These are phyloP conservation scores for Annulohypoxylon moriforme DNA, from an alignment of 495 filamentous ascomycete genomes.

Conservation along the genomic window DNA sequence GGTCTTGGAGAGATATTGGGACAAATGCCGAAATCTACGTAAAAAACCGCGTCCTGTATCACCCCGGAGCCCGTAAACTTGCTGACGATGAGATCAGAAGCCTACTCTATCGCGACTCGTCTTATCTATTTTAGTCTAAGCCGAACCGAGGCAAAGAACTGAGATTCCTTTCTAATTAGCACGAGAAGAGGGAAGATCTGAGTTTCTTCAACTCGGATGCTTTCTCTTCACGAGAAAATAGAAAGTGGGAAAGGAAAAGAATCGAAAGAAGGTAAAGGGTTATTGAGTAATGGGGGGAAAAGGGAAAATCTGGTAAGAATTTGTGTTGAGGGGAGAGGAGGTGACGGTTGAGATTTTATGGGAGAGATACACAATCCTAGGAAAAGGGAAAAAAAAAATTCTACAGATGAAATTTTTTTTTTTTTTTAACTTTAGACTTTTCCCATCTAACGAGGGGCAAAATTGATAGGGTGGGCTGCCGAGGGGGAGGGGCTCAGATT, in stretches of 20 bases:
- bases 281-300: constrained; percentile 19
- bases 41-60: constrained; percentile 6
- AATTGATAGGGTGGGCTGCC: constrained; percentile 34
- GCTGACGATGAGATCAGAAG: constrained; percentile 35
- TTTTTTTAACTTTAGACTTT: constrained; percentile 16
- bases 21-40: constrained; percentile 21
- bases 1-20: constrained; percentile 14
- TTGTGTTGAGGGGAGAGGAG: constrained; percentile 18
- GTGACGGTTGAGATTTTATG: constrained; percentile 43
- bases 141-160: constrained; percentile 25
- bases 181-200: constrained; percentile 32
- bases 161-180: constrained; percentile 23
- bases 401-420: constrained; percentile 29
- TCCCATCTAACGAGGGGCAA: constrained; percentile 34
- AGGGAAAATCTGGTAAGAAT: constrained; percentile 21
- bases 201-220: constrained; percentile 44
- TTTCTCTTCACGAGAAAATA: constrained; percentile 41
- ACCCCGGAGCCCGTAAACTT: constrained; percentile 29
- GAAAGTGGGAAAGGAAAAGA: constrained; percentile 22
- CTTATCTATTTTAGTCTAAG: constrained; percentile 42
- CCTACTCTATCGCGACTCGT: constrained; percentile 41
- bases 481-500: constrained; percentile 14
- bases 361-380: constrained; percentile 16
- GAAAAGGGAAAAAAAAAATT: constrained; percentile 23
- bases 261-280: constrained; percentile 29